These are phyloP conservation scores for Verticillium dahliae DNA, from an alignment of 2,329 filamentous ascomycete genomes.

Conservation along the genomic window DNA sequence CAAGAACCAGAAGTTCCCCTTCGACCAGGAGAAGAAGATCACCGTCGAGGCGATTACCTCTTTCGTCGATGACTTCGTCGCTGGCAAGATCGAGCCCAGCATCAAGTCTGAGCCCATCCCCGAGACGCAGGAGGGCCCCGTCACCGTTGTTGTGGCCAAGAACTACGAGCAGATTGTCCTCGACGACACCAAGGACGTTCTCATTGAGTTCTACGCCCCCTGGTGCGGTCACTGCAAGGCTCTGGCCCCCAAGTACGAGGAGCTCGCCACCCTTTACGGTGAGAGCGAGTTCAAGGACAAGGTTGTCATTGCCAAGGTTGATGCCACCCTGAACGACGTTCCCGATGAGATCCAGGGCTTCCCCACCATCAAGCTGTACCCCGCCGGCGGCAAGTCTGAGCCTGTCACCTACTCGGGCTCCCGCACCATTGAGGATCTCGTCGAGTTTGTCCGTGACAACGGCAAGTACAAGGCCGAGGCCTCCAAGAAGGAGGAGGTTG, in stretches of 20 bases:
- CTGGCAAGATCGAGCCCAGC: constrained; percentile 87
- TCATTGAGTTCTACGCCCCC: constrained; percentile 97
- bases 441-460: constrained; percentile 89
- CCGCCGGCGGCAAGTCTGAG: constrained; percentile 78
- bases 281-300: constrained; percentile 72
- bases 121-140: constrained; percentile 84
- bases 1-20: constrained; percentile 98
- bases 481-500: constrained; percentile 45
- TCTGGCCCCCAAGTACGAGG: constrained; percentile 93
- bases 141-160: constrained; percentile 85
- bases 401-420: constrained; percentile 83
- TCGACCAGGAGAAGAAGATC: constrained; percentile 75
- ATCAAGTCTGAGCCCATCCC: constrained; percentile 98
- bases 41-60: constrained; percentile 62
- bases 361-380: constrained; percentile 98
- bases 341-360: constrained; percentile 96
- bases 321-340: constrained; percentile 92
- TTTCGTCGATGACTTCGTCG: constrained; percentile 80
- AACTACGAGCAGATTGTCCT: constrained; percentile 89
- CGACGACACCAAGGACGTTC: constrained; percentile 91
- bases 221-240: constrained; percentile 99
- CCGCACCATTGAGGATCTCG: constrained; percentile 85
- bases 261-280: constrained; percentile 74
- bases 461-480: constrained; percentile 80
- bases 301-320: constrained; percentile 94